Base-by-base conservation (phyloP, 1,284 basidiomycete genomes). In the Phellinidium pouzarii region DNA sequence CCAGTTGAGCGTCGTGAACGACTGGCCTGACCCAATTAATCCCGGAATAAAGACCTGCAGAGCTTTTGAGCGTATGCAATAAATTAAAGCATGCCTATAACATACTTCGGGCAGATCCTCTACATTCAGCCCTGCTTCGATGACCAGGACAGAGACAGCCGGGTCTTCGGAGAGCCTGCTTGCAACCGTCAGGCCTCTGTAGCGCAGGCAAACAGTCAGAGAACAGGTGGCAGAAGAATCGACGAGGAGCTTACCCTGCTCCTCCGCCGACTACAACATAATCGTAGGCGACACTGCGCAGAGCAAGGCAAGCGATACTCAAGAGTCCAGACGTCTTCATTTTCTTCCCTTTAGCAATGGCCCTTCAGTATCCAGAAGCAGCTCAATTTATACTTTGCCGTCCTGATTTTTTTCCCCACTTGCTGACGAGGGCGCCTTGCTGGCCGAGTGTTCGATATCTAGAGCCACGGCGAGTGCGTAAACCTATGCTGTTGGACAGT, bases 211-310 rank as follows among this genome's bases (percentile, higher is more conserved):
- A 19, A 12, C 12, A 23, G 27, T 29, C 31, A 52, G n/a, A 36
- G 25, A 23, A 29, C 23, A 46, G 9, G 6, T 34, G 9, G 3
- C 14, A 11, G 3, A 34, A 34, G 2, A 34, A 34, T 34, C 7
- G 47, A 50, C 25, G 26, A 22, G 12, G 12, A 17, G 50, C 58
- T 17, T 42, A 53, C 53, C 41, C 55, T 20, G 58, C 55, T 11
- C 55, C 55, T n/a, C 58, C 58, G 26, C 54, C 55, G 29, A 60
- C 47, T 17, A 59, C 31, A 36, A 56, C 57, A 50, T 50, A 54
- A 29, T 49, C 46, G n/a, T 31, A 53, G 14, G 51, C 47, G 25
- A 40, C 25, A 20, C 27, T 20, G 36, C 34, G 17, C 12, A 36
- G 29, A 9, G 25, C 47, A 17, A 38, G n/a, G n/a, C 29, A 12